Conservation (phyloP, 139 green algal species). For the Pleodorina starrii region DNA sequence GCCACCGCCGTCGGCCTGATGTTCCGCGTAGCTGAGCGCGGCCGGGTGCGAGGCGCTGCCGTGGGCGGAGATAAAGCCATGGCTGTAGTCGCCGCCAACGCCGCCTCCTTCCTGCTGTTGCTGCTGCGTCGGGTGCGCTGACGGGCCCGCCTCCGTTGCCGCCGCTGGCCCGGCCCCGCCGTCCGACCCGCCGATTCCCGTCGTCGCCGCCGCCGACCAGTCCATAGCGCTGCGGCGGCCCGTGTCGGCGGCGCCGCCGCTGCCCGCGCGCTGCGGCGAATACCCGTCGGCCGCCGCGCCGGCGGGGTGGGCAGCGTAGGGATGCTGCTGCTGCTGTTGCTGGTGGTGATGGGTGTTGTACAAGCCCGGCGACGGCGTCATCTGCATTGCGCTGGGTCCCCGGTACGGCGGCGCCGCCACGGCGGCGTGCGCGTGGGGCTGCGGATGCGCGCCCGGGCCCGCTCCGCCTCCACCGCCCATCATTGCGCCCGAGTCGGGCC, state of each 20-base stretch:
- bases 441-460: neutral
- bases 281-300: neutral
- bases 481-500: slow-evolving; percentile 8
- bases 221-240: slow-evolving; percentile 34
- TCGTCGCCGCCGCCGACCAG: neutral
- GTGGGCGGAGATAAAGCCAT: neutral
- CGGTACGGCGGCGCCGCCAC: neutral
- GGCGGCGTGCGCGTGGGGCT: neutral
- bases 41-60: neutral
- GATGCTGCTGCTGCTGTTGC: neutral
- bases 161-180: neutral
- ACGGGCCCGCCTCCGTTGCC: neutral
- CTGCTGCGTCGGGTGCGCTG: neutral
- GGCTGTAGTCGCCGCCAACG: neutral
- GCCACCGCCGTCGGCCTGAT: neutral
- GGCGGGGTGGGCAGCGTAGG: neutral
- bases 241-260: neutral
- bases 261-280: neutral
- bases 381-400: slow-evolving; percentile 36
- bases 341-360: neutral
- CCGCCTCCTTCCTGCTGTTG: neutral
- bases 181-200: neutral
- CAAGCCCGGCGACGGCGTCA: slow-evolving; percentile 3
- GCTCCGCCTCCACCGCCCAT: slow-evolving; percentile 24
- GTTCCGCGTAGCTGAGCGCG: no score